These are phyloP conservation scores for Barnettozyma siamensis DNA, from an alignment of 805 yeast genomes.

Conservation along the genomic window DNA sequence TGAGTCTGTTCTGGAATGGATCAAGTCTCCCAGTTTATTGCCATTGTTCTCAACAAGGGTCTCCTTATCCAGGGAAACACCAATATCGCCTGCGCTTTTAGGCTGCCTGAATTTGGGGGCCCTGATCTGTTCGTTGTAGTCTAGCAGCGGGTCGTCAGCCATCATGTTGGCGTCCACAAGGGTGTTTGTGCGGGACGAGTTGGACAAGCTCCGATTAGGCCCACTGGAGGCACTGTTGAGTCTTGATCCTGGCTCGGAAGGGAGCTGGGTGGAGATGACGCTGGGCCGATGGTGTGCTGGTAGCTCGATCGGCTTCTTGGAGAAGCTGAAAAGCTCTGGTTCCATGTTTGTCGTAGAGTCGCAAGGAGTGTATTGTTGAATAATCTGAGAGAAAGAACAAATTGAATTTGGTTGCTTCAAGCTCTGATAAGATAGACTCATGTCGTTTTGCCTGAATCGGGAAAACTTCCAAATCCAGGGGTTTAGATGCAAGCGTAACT, in stretches of 20 bases:
- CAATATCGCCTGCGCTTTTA: constrained; percentile 8
- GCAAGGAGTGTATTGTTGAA: background rate
- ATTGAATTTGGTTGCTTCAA: constrained; percentile 1
- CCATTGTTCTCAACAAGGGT: constrained; percentile 2
- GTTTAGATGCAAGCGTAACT: background rate
- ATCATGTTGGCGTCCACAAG: constrained; percentile 11
- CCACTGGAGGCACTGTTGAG: background rate
- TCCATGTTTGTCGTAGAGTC: constrained; percentile 4
- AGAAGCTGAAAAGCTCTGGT: constrained; percentile 21
- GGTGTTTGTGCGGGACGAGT: background rate
- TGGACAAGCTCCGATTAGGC: constrained; percentile 1
- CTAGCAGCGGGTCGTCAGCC: constrained; percentile 22
- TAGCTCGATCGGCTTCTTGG: constrained; percentile 21
- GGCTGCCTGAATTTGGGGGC: constrained; percentile 23
- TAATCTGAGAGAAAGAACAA: too few species aligned
- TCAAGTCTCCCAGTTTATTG: background rate
- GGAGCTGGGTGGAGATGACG: constrained; percentile 20
- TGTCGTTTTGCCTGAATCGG: constrained; percentile 3
- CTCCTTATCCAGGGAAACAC: constrained; percentile 9
- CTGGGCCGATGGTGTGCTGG: constrained; percentile 11
- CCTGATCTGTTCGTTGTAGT: constrained; percentile 25
- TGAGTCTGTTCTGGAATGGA: background rate
- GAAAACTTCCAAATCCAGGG: constrained; percentile 4
- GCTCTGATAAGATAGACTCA: constrained; percentile 1
- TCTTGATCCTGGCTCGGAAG: constrained; percentile 11